Evolutionary conservation across 1,284 basidiomycete species (phyloP).

Genomic region (Tilletia walkeri): DNA sequence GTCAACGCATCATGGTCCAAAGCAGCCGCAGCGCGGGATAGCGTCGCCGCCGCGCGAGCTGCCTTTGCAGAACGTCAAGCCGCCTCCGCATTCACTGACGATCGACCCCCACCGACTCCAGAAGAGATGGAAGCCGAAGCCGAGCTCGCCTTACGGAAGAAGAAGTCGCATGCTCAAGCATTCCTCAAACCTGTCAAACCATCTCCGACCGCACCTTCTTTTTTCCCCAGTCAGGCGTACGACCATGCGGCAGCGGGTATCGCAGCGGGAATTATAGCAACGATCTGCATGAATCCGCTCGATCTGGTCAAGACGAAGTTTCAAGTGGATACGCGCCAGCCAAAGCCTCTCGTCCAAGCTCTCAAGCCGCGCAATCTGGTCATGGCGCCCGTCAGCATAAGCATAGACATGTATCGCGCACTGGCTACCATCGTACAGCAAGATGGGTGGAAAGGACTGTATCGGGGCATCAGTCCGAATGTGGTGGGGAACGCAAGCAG

Average conservation of each 20-base stretch:
- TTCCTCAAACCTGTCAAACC: conserved; percentile 12
- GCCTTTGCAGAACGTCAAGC: conserved; percentile 15
- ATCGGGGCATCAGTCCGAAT: conserved; percentile 86
- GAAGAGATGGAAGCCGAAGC: not conserved
- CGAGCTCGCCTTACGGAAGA: conserved; percentile 14
- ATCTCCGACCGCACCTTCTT: conserved; percentile 27
- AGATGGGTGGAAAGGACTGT: conserved; percentile 82
- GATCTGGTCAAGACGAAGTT: conserved; percentile 94
- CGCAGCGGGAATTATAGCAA: conserved; percentile 86
- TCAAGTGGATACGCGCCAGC: conserved; percentile 62
- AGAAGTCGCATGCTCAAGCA: not conserved
- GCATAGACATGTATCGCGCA: conserved; percentile 73
- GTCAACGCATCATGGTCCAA: conserved; percentile 1
- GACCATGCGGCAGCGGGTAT: conserved; percentile 94
- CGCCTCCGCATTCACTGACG: conserved; percentile 10
- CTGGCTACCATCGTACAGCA: conserved; percentile 71
- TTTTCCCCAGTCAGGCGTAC: conserved; percentile 54
- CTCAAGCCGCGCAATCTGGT: conserved; percentile 8
- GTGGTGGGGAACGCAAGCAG: conserved; percentile 93
- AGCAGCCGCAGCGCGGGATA: not conserved
- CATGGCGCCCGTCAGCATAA: conserved; percentile 56
- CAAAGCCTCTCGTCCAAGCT: conserved; percentile 16
- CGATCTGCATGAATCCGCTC: conserved; percentile 94
- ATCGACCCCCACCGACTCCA: conserved; percentile 15
- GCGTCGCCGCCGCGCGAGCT: conserved; percentile 3